Percentiles rank a stretch among this genome's conserved stretches.
phyloP scores from a whole-genome alignment of 2,329 filamentous ascomycete genomes.

The Neopestalotiopsis clavispora region DNA sequence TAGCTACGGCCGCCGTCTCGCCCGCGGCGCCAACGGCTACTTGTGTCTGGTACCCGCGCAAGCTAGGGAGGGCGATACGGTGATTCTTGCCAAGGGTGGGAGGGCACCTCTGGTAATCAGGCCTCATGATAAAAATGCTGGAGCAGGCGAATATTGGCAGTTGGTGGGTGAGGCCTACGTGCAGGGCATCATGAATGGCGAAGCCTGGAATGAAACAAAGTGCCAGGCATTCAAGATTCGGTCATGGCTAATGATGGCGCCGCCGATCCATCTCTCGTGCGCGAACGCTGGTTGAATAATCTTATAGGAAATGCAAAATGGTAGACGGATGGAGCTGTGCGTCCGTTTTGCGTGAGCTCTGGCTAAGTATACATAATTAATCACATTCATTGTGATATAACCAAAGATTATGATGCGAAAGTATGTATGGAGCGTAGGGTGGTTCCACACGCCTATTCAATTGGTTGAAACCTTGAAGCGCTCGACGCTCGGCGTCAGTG shows the following conservation, averaged over 20 bases:
- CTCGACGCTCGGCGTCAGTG: too few relatives aligned
- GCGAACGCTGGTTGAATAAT: background rate
- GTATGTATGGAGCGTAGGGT: too few relatives aligned
- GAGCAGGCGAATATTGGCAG: slow-evolving; percentile 2
- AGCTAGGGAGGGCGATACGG: slow-evolving; percentile 2
- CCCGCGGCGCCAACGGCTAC: slow-evolving; percentile 9
- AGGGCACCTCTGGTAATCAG: slow-evolving; percentile 13
- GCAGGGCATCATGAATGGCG: slow-evolving; percentile 15
- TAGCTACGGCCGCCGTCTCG: slow-evolving; percentile 14
- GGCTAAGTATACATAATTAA: too few relatives aligned
- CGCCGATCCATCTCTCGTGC: background rate
- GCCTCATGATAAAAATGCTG: background rate
- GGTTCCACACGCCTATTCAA: too few relatives aligned
- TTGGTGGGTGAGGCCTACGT: slow-evolving; percentile 16
- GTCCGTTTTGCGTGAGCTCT: too few relatives aligned
- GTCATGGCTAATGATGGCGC: background rate
- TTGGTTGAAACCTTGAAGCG: too few relatives aligned
- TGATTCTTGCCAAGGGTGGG: slow-evolving; percentile 8
- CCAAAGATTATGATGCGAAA: too few relatives aligned
- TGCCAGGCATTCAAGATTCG: background rate
- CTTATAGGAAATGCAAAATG: background rate
- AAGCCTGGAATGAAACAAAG: slow-evolving; percentile 6
- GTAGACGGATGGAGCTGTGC: too few relatives aligned
- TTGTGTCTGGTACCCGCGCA: slow-evolving; percentile 7
- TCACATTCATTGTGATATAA: too few relatives aligned